phyloP scores from a whole-genome alignment of 768 basidiomycete genomes.

The Russula sp. region DNA sequence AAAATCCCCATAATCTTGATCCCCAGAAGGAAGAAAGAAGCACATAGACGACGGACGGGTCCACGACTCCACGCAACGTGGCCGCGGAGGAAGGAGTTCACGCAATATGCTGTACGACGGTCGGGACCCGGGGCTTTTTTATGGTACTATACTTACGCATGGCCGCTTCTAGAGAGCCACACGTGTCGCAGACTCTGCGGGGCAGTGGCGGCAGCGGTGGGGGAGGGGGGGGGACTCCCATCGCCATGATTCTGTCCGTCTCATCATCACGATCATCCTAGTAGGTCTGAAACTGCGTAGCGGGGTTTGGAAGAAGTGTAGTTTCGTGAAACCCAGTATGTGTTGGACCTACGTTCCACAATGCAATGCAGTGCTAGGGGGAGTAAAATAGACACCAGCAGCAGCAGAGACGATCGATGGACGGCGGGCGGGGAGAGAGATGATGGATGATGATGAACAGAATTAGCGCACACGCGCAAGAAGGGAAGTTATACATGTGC shows the following conservation, averaged over 20 bases:
- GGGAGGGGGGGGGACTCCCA: too few relatives aligned
- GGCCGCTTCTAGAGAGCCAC: slow-evolving; percentile 17
- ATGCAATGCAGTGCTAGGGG: neutral
- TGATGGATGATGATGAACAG: neutral
- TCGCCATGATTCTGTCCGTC: too few relatives aligned
- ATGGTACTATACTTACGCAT: too few relatives aligned
- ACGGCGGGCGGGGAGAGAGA: neutral
- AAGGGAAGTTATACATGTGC: slow-evolving; percentile 21
- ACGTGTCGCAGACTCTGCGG: slow-evolving; percentile 14
- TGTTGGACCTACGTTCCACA: too few relatives aligned
- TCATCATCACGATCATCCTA: too few relatives aligned
- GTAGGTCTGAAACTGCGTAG: too few relatives aligned
- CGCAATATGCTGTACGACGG: slow-evolving; percentile 2
- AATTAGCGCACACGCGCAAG: slow-evolving; percentile 28
- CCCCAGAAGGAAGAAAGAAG: too few relatives aligned
- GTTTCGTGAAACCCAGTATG: slow-evolving; percentile 2
- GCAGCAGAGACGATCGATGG: slow-evolving; percentile 3
- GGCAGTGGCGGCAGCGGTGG: neutral
- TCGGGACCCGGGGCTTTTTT: neutral
- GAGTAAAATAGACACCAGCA: slow-evolving; percentile 9
- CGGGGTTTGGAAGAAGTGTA: neutral
- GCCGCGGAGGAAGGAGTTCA: slow-evolving; percentile 17
- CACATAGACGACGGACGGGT: too few relatives aligned
- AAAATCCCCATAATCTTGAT: neutral
- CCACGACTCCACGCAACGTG: too few relatives aligned